Percentiles rank a stretch among this genome's conserved stretches.
Evolutionary conservation across 306 rosid genomes (phyloP).

Genomic region (Amphicarpaea edgeworthii): DNA sequence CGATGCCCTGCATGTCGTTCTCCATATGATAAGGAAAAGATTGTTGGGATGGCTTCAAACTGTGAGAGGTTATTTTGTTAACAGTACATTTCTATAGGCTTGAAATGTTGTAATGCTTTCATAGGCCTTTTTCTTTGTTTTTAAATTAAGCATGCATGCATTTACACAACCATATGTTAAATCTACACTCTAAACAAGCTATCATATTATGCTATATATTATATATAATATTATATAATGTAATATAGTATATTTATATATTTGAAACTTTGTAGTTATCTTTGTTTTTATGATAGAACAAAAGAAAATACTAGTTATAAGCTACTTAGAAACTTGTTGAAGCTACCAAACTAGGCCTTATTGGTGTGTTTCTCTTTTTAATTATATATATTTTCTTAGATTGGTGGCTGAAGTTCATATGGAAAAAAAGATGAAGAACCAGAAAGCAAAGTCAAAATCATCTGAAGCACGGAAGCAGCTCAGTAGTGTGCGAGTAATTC

Average conservation of each 20-base stretch:
- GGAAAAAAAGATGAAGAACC: slow-evolving; percentile 84
- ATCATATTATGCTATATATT: slow-evolving; percentile 1
- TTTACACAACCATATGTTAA: slow-evolving; percentile 6
- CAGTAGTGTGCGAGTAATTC: slow-evolving; percentile 92
- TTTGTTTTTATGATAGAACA: slow-evolving; percentile 10
- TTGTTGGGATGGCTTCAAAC: slow-evolving; percentile 93
- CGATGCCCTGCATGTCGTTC: slow-evolving; percentile 98
- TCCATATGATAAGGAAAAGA: slow-evolving; percentile 93
- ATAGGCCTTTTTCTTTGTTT: slow-evolving; percentile 19
- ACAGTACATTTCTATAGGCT: slow-evolving; percentile 34
- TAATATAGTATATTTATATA: not conserved
- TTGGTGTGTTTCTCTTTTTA: slow-evolving; percentile 28
- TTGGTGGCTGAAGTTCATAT: slow-evolving; percentile 74
- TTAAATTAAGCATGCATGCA: not conserved
- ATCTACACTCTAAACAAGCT: not conserved
- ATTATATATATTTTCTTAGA: slow-evolving; percentile 50
- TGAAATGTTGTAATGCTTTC: slow-evolving; percentile 14
- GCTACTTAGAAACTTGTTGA: not conserved
- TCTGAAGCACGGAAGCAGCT: slow-evolving; percentile 96
- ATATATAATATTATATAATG: no score
- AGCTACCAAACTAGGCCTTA: not conserved
- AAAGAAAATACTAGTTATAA: not conserved
- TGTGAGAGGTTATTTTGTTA: slow-evolving; percentile 73
- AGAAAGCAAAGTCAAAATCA: slow-evolving; percentile 78
- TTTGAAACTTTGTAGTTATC: not conserved